These are phyloP conservation scores for Ambrosia artemisiifolia DNA, from an alignment of 129 eudicot genomes.

Conservation along the genomic window DNA sequence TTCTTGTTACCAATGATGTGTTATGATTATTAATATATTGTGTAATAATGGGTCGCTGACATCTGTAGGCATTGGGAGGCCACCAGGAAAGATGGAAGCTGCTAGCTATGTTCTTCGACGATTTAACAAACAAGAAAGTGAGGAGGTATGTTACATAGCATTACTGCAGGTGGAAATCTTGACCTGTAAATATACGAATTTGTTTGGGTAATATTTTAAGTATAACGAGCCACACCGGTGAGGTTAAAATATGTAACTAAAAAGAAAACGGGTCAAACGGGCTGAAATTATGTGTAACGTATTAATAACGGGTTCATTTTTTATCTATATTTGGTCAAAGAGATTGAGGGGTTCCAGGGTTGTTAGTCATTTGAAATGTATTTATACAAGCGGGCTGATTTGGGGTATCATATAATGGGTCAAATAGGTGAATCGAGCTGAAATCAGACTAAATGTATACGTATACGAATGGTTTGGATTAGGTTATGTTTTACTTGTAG, in stretches of 20 bases:
- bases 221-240: neutral
- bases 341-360: neutral
- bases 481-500: neutral
- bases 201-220: neutral
- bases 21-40: neutral
- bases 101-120: conserved; percentile 70
- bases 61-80: conserved; percentile 83
- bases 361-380: neutral
- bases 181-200: neutral
- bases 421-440: neutral
- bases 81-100: conserved; percentile 94
- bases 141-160: conserved; percentile 56
- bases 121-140: conserved; percentile 71
- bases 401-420: neutral
- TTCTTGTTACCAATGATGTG: neutral
- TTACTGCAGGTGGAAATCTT: neutral
- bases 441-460: neutral
- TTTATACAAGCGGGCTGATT: neutral
- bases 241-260: neutral
- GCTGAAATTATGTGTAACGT: neutral
- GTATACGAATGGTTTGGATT: neutral
- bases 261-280: neutral
- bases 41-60: conserved; percentile 2
- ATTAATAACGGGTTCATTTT: neutral
- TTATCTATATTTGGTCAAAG: neutral